Percentiles rank a stretch among this genome's conserved stretches.
phyloP scores from a whole-genome alignment of 2,329 filamentous ascomycete species.

The Exutisphaerella laricina region DNA sequence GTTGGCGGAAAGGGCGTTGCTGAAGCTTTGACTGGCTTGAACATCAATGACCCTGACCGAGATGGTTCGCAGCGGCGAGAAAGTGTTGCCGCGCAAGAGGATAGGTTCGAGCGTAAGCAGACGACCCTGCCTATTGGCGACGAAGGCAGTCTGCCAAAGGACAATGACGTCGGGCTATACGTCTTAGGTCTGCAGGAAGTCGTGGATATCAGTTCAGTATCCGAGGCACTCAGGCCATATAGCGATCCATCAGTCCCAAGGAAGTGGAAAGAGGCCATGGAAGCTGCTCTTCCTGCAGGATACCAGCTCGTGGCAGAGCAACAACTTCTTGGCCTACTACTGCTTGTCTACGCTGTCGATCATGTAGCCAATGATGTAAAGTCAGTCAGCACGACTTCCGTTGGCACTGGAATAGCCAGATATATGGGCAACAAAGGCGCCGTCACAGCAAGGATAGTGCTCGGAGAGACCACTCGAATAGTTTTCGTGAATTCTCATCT shows the following conservation, averaged over 20 bases:
- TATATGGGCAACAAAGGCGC: slow-evolving; percentile 97
- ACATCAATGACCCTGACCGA: slow-evolving; percentile 23
- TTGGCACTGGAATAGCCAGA: slow-evolving; percentile 85
- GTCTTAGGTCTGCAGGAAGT: slow-evolving; percentile 89
- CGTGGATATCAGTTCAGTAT: slow-evolving; percentile 73
- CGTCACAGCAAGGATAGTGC: slow-evolving; percentile 70
- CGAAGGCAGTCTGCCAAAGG: slow-evolving; percentile 46
- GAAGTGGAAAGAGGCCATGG: slow-evolving; percentile 75
- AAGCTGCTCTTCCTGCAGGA: slow-evolving; percentile 66
- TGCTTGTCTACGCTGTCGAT: slow-evolving; percentile 81
- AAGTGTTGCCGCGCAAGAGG: slow-evolving; percentile 45
- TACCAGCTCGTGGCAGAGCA: slow-evolving; percentile 74
- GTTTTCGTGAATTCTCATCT: slow-evolving; percentile 91
- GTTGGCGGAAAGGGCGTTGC: slow-evolving; percentile 67
- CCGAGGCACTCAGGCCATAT: slow-evolving; percentile 72
- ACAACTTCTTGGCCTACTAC: slow-evolving; percentile 77
- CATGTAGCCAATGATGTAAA: slow-evolving; percentile 67
- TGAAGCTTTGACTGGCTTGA: slow-evolving; percentile 54
- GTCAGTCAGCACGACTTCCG: slow-evolving; percentile 72
- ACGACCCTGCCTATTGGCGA: slow-evolving; percentile 44
- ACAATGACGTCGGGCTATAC: slow-evolving; percentile 77
- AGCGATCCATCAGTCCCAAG: slow-evolving; percentile 64
- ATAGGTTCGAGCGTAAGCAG: slow-evolving; percentile 39
- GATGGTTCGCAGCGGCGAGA: slow-evolving; percentile 31
- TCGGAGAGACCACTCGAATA: slow-evolving; percentile 84